Evolutionary conservation across 306 rosid species (phyloP), one percentile per base, ranked within the genome.

Genomic region (Neltuma alba): DNA sequence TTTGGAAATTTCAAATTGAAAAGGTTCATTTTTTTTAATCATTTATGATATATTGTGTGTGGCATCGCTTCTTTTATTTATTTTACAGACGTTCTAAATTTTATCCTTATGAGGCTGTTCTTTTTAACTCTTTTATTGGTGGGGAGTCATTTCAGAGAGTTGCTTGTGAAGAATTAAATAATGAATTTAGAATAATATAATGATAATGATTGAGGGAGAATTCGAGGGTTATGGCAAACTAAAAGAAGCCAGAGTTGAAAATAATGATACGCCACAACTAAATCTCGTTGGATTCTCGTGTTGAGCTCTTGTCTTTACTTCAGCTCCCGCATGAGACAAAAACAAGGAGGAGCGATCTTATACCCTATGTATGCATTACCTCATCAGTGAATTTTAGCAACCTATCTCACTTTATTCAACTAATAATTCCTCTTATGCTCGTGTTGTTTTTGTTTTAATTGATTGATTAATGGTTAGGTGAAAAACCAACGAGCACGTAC

Each of bases 261-360:
- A 9, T 74, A 81, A 74, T 58, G n/a, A 58, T 81, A 81, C 23
- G 62, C 25, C 2, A 28, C 50, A 78, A 36, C 79, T 50, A 75
- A 69, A 81, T 82, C 81, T 85, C 75, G 38, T 36, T 67, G 75
- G 79, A 85, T 70, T 63, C 65, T 82, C 70, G 63, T 64, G 79
- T 70, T 54, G 54, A 64, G 2, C 7, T 65, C 0, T 71, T 76
- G 84, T 82, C 86, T 75, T 71, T 79, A 75, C 42, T 50, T 33
- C 62, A 74, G 41, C 37, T 61, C 76, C 31, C 34, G 15, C 21
- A 64, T 57, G 79, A 41, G 82, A 85, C 75, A 20, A 9, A 45
- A 45, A 3, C 4, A 14, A 2, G 20, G n/a, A 52, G 7, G 27
- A 52, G 38, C 6, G 4, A 25, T 9, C 48, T 69, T 45, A 27